Conservation (phyloP, 768 basidiomycete genomes). For the Polyporus arcularius region DNA sequence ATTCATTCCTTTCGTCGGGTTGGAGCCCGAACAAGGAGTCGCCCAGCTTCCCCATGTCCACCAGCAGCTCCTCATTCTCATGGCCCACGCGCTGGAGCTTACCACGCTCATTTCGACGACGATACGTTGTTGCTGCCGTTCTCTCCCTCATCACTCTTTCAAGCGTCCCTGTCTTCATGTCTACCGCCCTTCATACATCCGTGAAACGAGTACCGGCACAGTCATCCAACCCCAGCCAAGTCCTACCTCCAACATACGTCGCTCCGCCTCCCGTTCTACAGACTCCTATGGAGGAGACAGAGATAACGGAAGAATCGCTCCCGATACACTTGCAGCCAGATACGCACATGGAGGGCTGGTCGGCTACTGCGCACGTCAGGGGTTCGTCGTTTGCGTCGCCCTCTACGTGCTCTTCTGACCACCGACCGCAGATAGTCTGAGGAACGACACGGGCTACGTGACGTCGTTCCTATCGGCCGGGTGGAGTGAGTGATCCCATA, state of each 20-base stretch:
- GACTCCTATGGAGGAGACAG: not conserved
- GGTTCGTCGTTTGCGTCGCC: constrained; percentile 2
- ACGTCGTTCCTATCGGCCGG: constrained; percentile 72
- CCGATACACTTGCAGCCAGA: constrained; percentile 10
- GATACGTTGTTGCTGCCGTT: not conserved
- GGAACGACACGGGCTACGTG: constrained; percentile 57
- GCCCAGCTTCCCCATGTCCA: not conserved
- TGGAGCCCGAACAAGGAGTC: not conserved
- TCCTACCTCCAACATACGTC: not conserved
- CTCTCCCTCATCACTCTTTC: not conserved
- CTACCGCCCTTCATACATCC: not conserved
- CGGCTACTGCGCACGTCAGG: constrained; percentile 51
- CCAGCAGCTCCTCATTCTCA: not conserved
- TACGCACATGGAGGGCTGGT: constrained; percentile 38
- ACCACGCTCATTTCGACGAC: not conserved
- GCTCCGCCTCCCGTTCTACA: not conserved
- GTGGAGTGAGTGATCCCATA: constrained; percentile 44
- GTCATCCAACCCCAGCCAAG: not conserved
- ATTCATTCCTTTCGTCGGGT: not conserved
- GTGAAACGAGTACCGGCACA: not conserved
- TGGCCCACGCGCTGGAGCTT: not conserved
- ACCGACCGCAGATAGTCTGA: constrained; percentile 49
- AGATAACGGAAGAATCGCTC: not conserved
- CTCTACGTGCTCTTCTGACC: too few species aligned
- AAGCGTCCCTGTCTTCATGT: not conserved